These are phyloP conservation scores for Aspergillus brunneoviolaceus DNA, from an alignment of 2,329 filamentous ascomycete species.

Conservation along the genomic window DNA sequence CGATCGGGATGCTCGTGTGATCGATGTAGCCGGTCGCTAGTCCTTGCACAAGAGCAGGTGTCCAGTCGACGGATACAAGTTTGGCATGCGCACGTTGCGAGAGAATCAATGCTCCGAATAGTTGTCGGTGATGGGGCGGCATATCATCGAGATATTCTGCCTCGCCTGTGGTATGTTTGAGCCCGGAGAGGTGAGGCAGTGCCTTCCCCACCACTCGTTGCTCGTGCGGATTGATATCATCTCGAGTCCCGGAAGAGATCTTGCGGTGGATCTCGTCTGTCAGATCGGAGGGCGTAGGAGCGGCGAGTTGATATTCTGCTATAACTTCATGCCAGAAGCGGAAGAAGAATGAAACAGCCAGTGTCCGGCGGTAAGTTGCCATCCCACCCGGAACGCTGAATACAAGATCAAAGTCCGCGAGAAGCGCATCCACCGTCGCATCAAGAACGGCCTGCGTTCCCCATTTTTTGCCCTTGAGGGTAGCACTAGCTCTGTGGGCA, in stretches of 20 bases:
- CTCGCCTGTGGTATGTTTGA: slow-evolving; percentile 85
- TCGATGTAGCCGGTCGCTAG: slow-evolving; percentile 78
- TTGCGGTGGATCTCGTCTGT: slow-evolving; percentile 74
- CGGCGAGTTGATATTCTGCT: slow-evolving; percentile 53
- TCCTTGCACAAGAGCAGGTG: slow-evolving; percentile 69
- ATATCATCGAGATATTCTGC: slow-evolving; percentile 91
- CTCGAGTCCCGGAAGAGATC: slow-evolving; percentile 73
- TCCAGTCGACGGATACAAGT: slow-evolving; percentile 70
- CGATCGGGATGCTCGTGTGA: slow-evolving; percentile 68
- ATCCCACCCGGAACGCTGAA: slow-evolving; percentile 87
- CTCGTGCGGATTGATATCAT: slow-evolving; percentile 64
- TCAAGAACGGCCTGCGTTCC: slow-evolving; percentile 74
- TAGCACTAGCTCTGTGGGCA: slow-evolving; percentile 68
- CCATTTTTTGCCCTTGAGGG: slow-evolving; percentile 68
- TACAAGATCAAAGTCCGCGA: slow-evolving; percentile 74
- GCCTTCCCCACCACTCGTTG: slow-evolving; percentile 76
- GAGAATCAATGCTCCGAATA: slow-evolving; percentile 76
- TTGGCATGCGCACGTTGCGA: slow-evolving; percentile 80
- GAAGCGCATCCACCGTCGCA: slow-evolving; percentile 74
- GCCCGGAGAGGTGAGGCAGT: slow-evolving; percentile 74
- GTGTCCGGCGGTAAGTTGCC: slow-evolving; percentile 80
- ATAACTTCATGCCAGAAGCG: slow-evolving; percentile 86
- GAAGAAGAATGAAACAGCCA: slow-evolving; percentile 85
- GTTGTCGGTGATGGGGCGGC: slow-evolving; percentile 72
- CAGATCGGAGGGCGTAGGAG: slow-evolving; percentile 63